phyloP scores from a whole-genome alignment of 2,329 filamentous ascomycete genomes.

The Nemania bipapillata region DNA sequence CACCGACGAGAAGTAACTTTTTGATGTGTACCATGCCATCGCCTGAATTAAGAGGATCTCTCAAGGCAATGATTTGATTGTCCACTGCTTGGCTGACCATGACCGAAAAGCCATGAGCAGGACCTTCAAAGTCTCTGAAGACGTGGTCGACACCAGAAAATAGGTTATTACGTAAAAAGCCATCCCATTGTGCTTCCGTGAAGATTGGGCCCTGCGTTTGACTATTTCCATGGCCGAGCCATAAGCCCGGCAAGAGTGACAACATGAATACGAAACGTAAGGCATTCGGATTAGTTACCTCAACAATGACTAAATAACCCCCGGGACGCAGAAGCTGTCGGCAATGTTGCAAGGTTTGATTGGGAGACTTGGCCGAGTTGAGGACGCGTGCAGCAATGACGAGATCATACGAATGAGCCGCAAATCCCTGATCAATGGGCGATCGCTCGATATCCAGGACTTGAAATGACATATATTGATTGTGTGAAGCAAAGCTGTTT shows the following conservation, averaged over 20 bases:
- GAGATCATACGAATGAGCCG: conserved; percentile 47
- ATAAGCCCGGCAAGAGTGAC: no score
- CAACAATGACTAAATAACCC: conserved; percentile 43
- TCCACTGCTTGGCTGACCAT: conserved; percentile 18
- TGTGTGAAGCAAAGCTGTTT: not conserved
- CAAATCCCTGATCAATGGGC: conserved; percentile 49
- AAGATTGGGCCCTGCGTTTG: no score
- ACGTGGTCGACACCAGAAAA: no score
- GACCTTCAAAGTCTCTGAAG: no score
- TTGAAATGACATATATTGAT: not conserved
- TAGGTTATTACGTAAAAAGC: no score
- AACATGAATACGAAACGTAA: no score
- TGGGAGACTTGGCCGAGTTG: conserved; percentile 43
- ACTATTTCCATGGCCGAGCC: no score
- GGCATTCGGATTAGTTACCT: no score
- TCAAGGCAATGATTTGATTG: not conserved
- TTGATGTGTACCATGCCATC: not conserved
- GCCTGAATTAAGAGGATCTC: not conserved
- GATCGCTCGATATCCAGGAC: conserved; percentile 44
- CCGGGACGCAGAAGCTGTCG: conserved; percentile 49
- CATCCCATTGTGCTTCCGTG: no score
- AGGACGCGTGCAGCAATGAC: conserved; percentile 50
- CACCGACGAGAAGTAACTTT: not conserved
- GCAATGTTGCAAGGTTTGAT: conserved; percentile 37
- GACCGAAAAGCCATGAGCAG: no score